These are phyloP conservation scores for Teunomyces tritomae DNA, from an alignment of 805 yeast genomes.

Conservation along the genomic window DNA sequence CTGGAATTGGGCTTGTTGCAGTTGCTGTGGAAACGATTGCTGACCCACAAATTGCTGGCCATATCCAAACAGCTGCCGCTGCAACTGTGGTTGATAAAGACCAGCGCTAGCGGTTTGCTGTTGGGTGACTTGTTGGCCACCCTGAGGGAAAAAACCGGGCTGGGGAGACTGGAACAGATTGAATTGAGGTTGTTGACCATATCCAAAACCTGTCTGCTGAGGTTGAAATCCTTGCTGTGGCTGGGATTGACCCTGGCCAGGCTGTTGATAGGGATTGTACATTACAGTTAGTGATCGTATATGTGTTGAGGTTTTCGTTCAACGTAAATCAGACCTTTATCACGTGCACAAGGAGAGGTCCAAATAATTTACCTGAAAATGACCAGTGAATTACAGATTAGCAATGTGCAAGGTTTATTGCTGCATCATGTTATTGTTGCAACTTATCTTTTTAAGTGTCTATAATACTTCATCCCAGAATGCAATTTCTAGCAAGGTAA, in stretches of 20 bases:
- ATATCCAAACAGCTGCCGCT: slow-evolving; percentile 45
- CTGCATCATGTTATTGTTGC: background rate
- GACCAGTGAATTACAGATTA: background rate
- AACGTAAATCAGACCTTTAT: background rate
- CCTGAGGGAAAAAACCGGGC: background rate
- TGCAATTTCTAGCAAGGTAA: slow-evolving; percentile 56
- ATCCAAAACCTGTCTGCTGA: slow-evolving; percentile 24
- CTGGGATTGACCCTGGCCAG: slow-evolving; percentile 14
- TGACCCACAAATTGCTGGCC: slow-evolving; percentile 15
- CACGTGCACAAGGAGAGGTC: background rate
- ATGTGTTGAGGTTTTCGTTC: slow-evolving; percentile 2
- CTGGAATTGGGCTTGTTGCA: slow-evolving; percentile 15
- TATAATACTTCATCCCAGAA: slow-evolving; percentile 60
- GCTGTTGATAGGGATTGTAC: slow-evolving; percentile 42
- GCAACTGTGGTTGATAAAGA: slow-evolving; percentile 16
- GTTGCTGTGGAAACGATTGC: slow-evolving; percentile 16
- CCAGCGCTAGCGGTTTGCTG: slow-evolving; percentile 1
- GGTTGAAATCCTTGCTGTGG: slow-evolving; percentile 24
- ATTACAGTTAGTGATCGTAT: slow-evolving; percentile 13
- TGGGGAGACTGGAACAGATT: slow-evolving; percentile 3
- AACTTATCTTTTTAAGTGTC: background rate
- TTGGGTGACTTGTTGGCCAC: slow-evolving; percentile 8
- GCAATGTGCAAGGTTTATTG: background rate
- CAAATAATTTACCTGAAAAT: background rate
- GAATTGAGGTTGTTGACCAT: slow-evolving; percentile 12